phyloP scores from a whole-genome alignment of 352 stramenopile species.

The Globisporangium acanthophoron region DNA sequence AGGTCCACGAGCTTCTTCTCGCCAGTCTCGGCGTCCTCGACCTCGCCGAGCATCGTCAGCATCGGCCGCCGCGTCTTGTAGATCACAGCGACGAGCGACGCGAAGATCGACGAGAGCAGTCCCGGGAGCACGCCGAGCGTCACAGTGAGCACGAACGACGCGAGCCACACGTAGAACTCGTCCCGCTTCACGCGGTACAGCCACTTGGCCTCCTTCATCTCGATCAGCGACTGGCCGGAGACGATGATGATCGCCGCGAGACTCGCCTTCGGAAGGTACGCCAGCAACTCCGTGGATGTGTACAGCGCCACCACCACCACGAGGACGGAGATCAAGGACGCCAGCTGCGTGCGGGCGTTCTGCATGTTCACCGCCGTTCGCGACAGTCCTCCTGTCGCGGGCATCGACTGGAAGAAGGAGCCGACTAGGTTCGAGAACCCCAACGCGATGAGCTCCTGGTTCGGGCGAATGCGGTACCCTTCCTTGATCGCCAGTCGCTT shows the following conservation, averaged over 20 bases:
- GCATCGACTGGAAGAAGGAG: constrained; percentile 83
- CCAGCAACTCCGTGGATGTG: constrained; percentile 76
- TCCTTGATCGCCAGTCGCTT: constrained; percentile 81
- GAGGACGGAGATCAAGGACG: constrained; percentile 71
- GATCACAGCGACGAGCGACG: constrained; percentile 46
- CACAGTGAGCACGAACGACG: constrained; percentile 48
- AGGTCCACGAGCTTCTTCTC: constrained; percentile 40
- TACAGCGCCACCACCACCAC: constrained; percentile 84
- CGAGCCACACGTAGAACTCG: constrained; percentile 58
- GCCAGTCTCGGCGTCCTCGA: constrained; percentile 23
- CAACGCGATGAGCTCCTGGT: constrained; percentile 84
- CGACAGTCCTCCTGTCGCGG: constrained; percentile 84
- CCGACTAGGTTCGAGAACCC: constrained; percentile 84
- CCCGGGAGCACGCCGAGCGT: constrained; percentile 41
- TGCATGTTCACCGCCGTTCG: constrained; percentile 90
- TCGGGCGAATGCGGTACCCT: constrained; percentile 60
- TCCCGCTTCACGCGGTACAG: constrained; percentile 67
- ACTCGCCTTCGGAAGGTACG: constrained; percentile 81
- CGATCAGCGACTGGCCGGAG: constrained; percentile 82
- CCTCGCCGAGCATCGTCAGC: constrained; percentile 39
- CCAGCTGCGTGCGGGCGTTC: constrained; percentile 77
- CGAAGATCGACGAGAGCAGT: constrained; percentile 49
- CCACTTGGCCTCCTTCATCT: constrained; percentile 78
- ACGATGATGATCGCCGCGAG: constrained; percentile 88
- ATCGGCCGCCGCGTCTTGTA: constrained; percentile 49